Evolutionary conservation across 2,329 filamentous ascomycete species (phyloP), one percentile per base, ranked within the genome.

Genomic region (Fusarium heterosporum): DNA sequence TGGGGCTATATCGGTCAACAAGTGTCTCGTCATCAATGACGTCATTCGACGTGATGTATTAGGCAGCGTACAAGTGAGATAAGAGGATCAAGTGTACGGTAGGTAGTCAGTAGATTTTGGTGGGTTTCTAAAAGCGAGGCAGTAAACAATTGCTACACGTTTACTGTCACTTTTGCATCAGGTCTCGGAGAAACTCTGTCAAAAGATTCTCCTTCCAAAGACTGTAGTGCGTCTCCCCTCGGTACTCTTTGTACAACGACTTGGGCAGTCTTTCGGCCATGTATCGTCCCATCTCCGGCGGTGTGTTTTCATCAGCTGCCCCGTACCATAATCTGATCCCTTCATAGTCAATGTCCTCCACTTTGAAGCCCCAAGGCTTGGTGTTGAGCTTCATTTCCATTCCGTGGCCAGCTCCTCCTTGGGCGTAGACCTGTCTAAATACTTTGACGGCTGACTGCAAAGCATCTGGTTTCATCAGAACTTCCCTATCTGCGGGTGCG

Each of bases 191-290:
- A 41, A 55, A 40, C 14, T 41, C 43, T 2, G 28, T 8, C 12
- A 50, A 4, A 28, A 50, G 28, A 7, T 32, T 19, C 29, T 50
- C 36, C 5, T 8, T 32, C 45, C 34, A 50, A 2, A 55, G 16
- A 8, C n/a, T 50, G 12, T 55, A 40, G 28, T 50, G 34, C 16
- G 26, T 55, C 8, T 49, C 34, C 8, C 16, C 28, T 2, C 2
- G 28, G 4, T 55, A 40, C 11, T 55, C 36, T n/a, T 34, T 55
- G 8, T 50, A 40, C 3, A 41, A 7, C 5, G 52, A 30, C 34
- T 79, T 32, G n/a, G n/a, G 36, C 16, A 61, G 16, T 8, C 11
- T 41, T 7, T 47, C 7, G 3, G 36, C 55, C 36, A 54, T 61
- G 3, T 55, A 61, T 4, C 17, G n/a, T 4, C 49, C 49, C 17